Conservation (phyloP, 371 early-diverging fungal species). For the Mucor indicus region DNA sequence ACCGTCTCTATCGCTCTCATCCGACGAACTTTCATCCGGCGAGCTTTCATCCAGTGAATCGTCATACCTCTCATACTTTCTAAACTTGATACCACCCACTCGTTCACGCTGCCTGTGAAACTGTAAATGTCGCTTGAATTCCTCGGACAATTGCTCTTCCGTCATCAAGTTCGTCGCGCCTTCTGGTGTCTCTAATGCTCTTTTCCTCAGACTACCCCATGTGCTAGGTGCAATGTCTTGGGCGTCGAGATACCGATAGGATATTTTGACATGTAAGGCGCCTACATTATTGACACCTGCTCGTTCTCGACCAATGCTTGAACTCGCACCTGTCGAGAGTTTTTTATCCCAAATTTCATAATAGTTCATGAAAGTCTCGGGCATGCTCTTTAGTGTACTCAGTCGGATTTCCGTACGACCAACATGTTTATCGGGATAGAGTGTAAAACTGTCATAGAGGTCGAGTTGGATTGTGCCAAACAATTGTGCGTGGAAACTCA, state of each 20-base stretch:
- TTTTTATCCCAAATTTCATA: constrained; percentile 72
- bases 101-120: constrained; percentile 13
- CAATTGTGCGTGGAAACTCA: constrained; percentile 76
- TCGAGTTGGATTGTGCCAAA: constrained; percentile 75
- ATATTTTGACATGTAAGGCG: constrained; percentile 60
- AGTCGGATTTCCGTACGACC: constrained; percentile 77
- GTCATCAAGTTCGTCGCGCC: constrained; percentile 5
- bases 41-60: constrained; percentile 3
- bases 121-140: constrained; percentile 24
- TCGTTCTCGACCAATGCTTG: constrained; percentile 53
- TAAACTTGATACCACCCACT: constrained; percentile 8
- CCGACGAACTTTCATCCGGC: no score
- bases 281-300: constrained; percentile 60
- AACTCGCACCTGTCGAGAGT: constrained; percentile 55
- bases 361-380: constrained; percentile 66
- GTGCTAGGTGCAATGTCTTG: background rate
- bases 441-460: constrained; percentile 57
- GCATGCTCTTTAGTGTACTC: constrained; percentile 57
- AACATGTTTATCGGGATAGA: constrained; percentile 67
- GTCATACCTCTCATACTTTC: constrained; percentile 12
- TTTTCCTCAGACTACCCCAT: background rate
- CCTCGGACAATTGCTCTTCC: constrained; percentile 20
- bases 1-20: no score
- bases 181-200: no score
- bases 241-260: constrained; percentile 49